Percentiles rank a stretch among this genome's conserved stretches.
These are phyloP conservation scores for Flaveria bidentis DNA, from an alignment of 129 eudicot species.

Conservation along the genomic window DNA sequence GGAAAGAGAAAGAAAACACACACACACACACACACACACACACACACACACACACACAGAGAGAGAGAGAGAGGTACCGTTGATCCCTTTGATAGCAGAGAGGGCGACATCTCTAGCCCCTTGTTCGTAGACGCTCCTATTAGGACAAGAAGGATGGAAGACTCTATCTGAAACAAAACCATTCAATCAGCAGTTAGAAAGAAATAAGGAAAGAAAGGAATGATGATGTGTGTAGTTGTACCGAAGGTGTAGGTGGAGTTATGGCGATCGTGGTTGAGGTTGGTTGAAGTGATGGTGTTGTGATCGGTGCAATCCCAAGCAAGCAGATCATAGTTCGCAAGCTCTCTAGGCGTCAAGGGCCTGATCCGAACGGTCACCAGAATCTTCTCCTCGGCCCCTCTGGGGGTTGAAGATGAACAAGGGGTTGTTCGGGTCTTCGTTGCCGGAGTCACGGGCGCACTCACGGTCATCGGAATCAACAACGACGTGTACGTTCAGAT, in stretches of 20 bases:
- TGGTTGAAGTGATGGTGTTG: conserved; percentile 62
- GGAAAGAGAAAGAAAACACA: not conserved
- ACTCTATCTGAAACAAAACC: conserved; percentile 63
- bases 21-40: too few species aligned
- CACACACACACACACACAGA: too few species aligned
- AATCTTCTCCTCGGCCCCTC: conserved; percentile 67
- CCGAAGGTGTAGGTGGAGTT: conserved; percentile 68
- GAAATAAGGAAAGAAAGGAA: not conserved
- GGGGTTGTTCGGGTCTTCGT: conserved; percentile 45
- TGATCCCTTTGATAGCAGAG: conserved; percentile 87
- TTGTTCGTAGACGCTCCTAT: conserved; percentile 69
- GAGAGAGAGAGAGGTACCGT: conserved; percentile 45
- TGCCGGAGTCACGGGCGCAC: conserved; percentile 67
- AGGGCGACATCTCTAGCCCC: conserved; percentile 98
- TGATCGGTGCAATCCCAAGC: conserved; percentile 83
- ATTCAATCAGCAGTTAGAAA: not conserved
- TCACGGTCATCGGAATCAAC: conserved; percentile 41
- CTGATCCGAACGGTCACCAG: conserved; percentile 82
- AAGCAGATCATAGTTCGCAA: conserved; percentile 73
- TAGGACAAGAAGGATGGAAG: conserved; percentile 66
- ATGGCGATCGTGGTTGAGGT: conserved; percentile 59
- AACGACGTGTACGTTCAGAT: too few species aligned
- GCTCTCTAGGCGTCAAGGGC: conserved; percentile 75
- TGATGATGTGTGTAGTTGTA: conserved; percentile 8
- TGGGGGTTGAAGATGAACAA: conserved; percentile 42